Base-by-base conservation (phyloP, 768 basidiomycete genomes). In the Russula sp. region DNA sequence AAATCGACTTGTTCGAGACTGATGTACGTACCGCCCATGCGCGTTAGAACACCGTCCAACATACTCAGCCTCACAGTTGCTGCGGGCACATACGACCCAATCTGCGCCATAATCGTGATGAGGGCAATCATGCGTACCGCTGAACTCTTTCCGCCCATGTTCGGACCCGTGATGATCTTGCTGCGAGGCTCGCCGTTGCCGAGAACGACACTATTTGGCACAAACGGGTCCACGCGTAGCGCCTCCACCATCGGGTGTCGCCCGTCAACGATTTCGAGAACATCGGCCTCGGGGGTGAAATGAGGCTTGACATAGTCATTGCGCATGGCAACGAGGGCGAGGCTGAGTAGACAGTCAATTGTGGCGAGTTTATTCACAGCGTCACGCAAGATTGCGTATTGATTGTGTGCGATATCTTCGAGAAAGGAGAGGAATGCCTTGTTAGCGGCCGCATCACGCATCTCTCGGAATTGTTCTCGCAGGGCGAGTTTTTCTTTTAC, bases 41-140 rank as follows among this genome's bases (percentile, higher is more conserved):
- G 81, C 2, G 94, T 95, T 26, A 90, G 80, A 22, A 98, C 84
- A 0, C 87, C 85, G 70, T 98, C 94, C 57, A 94, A 79, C 57
- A 95, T 77, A n/a, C 89, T 85, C 50, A 96, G 75, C 67, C 76
- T 88, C 54, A 90, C 88, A 0, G 84, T 81, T 16, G 76, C 75
- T 1, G 94, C 94, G 20, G 96, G 96, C 2, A 98, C 92, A 71
- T 92, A 96, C 18, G 87, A 89, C 13, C 96, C 96, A n/a, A 97
- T 86, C 72, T 98, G 94, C 1, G 92, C 89, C 89, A 83, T 81
- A 20, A 91, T 81, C 6, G 81, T 83, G 63, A 90, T 85, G 56
- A 93, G 79, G 16, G 88, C 89, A 30, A 88, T 79, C 85, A 89
- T 90, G 38, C 90, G 78, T 24, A 93, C 90, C 49, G 81, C 85